Evolutionary conservation across 1,139 yeast genomes (phyloP).

Genomic region (Hyphopichia burtonii): DNA sequence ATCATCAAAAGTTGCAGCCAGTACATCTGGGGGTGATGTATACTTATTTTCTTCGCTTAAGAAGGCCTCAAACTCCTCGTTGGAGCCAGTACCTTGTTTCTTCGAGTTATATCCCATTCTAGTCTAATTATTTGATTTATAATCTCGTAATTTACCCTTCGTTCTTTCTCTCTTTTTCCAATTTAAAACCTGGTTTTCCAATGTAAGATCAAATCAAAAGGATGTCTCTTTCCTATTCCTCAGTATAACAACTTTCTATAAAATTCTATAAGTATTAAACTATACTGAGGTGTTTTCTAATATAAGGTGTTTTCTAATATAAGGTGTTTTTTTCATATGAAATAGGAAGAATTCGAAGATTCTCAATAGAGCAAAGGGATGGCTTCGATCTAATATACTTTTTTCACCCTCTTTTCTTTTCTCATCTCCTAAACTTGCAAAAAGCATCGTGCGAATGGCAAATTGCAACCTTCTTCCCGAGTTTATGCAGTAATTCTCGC

Average conservation of each 20-base stretch:
- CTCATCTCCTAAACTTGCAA: background rate
- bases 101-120: background rate
- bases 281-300: too few relatives aligned
- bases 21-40: background rate
- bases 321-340: too few relatives aligned
- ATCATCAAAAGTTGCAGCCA: background rate
- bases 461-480: background rate
- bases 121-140: background rate
- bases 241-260: too few relatives aligned
- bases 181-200: too few relatives aligned
- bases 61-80: background rate
- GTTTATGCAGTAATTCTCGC: too few relatives aligned
- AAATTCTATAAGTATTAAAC: too few relatives aligned
- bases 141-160: background rate
- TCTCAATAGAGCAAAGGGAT: too few relatives aligned
- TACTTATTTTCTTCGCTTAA: background rate
- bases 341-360: background rate
- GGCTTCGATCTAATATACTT: background rate
- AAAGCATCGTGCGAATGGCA: background rate
- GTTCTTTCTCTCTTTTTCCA: too few relatives aligned
- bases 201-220: too few relatives aligned
- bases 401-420: background rate
- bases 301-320: too few relatives aligned
- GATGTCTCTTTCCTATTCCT: too few relatives aligned
- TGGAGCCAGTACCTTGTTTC: background rate